phyloP scores from a whole-genome alignment of 1,139 yeast genomes.

The Pichia sp. region DNA sequence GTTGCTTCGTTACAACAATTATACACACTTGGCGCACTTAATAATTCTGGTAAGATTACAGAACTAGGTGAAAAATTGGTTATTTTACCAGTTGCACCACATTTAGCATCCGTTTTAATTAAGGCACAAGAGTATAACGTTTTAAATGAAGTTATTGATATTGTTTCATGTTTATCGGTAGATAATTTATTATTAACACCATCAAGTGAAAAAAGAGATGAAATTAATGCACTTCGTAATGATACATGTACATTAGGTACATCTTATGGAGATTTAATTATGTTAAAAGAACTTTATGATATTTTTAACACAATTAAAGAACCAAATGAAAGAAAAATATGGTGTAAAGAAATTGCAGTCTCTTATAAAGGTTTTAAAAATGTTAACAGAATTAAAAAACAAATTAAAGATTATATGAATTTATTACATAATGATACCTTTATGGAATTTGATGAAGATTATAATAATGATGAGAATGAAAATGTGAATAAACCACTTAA shows the following conservation, averaged over 20 bases:
- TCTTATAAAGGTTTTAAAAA: constrained; percentile 77
- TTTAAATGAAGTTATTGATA: constrained; percentile 68
- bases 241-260: constrained; percentile 64
- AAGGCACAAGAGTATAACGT: constrained; percentile 58
- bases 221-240: constrained; percentile 57
- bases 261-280: constrained; percentile 73
- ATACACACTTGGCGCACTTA: constrained; percentile 72
- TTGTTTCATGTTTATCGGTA: constrained; percentile 87
- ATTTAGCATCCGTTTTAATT: constrained; percentile 79
- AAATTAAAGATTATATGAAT: constrained; percentile 66
- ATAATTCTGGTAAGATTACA: constrained; percentile 72
- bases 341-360: constrained; percentile 79
- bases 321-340: constrained; percentile 45
- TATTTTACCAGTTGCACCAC: constrained; percentile 83
- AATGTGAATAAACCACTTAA: constrained; percentile 35
- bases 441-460: constrained; percentile 26
- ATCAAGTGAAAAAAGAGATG: constrained; percentile 75
- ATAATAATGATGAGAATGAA: constrained; percentile 16
- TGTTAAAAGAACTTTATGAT: constrained; percentile 73
- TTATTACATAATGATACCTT: constrained; percentile 27
- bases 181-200: constrained; percentile 83
- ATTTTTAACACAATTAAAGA: constrained; percentile 47
- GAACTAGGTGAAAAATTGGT: constrained; percentile 79
- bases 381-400: constrained; percentile 69
- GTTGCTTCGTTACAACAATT: constrained; percentile 72